phyloP scores from a whole-genome alignment of 495 filamentous ascomycete genomes.

The Cercophora sp. region DNA sequence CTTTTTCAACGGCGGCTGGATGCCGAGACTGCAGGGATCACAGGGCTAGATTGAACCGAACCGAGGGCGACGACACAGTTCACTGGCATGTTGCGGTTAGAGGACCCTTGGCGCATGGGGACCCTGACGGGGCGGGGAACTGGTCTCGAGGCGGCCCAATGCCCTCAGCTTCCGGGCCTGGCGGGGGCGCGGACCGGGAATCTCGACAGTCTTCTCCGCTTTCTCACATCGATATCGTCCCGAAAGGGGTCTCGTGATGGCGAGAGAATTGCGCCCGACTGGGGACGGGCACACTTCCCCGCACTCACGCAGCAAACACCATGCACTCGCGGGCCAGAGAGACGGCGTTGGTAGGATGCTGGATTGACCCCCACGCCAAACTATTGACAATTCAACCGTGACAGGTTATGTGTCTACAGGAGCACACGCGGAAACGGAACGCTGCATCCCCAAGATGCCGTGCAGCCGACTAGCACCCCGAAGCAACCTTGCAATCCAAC shows the following conservation, averaged over 20 bases:
- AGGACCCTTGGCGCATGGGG: slow-evolving; percentile 10
- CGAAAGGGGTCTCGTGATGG: slow-evolving; percentile 5
- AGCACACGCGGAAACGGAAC: no score
- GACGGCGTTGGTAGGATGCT: neutral
- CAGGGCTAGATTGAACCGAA: slow-evolving; percentile 7
- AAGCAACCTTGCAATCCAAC: slow-evolving; percentile 49
- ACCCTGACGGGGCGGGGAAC: neutral
- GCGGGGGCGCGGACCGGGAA: neutral
- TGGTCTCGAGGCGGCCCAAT: neutral
- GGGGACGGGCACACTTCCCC: slow-evolving; percentile 2
- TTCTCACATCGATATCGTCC: neutral
- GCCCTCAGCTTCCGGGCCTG: neutral
- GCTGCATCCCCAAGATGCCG: no score
- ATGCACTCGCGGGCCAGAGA: neutral
- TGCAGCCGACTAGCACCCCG: slow-evolving; percentile 31
- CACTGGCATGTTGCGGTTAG: slow-evolving; percentile 3
- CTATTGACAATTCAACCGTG: no score
- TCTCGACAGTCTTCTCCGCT: neutral
- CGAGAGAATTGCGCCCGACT: neutral
- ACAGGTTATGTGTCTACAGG: no score
- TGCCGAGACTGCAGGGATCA: neutral
- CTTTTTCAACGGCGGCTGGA: neutral
- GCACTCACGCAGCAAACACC: slow-evolving; percentile 10
- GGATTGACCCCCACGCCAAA: slow-evolving; percentile 10
- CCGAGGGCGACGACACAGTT: slow-evolving; percentile 7